Evolutionary conservation across 2,329 filamentous ascomycete genomes (phyloP), one percentile per base, ranked within the genome.

Genomic region (Diaporthe nobilis): DNA sequence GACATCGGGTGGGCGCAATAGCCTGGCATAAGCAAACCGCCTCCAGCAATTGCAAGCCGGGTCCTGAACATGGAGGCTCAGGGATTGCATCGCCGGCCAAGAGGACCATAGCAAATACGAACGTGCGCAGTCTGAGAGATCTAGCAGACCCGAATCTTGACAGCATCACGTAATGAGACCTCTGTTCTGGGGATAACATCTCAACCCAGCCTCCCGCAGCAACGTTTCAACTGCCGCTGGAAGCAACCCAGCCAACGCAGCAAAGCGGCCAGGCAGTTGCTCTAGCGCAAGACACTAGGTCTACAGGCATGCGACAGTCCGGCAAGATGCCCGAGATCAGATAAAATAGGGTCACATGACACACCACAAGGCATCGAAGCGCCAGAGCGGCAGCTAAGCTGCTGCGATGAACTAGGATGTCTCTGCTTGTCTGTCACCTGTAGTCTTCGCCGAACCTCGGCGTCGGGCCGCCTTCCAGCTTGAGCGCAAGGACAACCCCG

Each of bases 171-270:
- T 68, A 68, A 34, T 51, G 31, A 28, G 20, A 34, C 34, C 34
- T 25, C n/a, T 73, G 47, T 34, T 42, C 31, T 22, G 47, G 37
- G 37, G 15, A 53, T 58, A 6, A 42, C 15, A 53, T 12, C 42
- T 73, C 34, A 12, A 31, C n/a, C 28, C 47, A 60, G 49, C 31
- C 49, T 57, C 37, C 42, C 34, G 63, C 47, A 15, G 55, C 28
- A 17, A 22, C 34, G 71, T 75, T 75, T 72, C 73, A 55, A 44
- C 37, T 72, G 73, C 67, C 73, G 73, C 73, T 42, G 25, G 65
- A 42, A 34, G 47, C 65, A 31, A 68, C 65, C 31, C 47, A 68
- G 22, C 72, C 44, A 53, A 53, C 28, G 20, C 47, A 39, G 31
- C 44, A 17, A 39, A 44, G 67, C 42, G 55, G 51, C 31, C 60